Conservation (phyloP, 805 yeast genomes). For the Danielozyma ontarioensis region DNA sequence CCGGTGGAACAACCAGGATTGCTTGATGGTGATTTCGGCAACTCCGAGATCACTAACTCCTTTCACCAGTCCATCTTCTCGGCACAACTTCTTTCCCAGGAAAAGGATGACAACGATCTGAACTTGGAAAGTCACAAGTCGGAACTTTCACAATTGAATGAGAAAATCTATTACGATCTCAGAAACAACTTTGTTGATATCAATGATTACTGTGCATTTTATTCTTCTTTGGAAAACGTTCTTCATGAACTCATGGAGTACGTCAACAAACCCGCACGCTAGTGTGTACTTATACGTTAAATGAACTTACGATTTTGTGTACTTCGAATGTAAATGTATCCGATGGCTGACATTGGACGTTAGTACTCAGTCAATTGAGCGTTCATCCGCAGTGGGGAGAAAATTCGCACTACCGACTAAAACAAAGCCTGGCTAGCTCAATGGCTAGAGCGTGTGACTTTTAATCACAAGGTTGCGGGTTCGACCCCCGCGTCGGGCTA, state of each 20-base stretch:
- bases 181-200: conserved; percentile 39
- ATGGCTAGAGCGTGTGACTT: conserved; percentile 21
- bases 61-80: neutral
- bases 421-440: conserved; percentile 18
- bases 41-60: neutral
- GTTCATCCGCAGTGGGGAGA: no score
- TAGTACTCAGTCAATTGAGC: no score
- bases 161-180: conserved; percentile 36
- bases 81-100: neutral
- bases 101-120: neutral
- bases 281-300: no score
- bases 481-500: conserved; percentile 23
- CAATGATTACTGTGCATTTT: conserved; percentile 41
- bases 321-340: no score
- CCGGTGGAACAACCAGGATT: neutral
- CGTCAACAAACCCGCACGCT: conserved; percentile 11
- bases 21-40: neutral
- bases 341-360: no score
- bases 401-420: neutral
- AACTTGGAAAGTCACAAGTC: conserved; percentile 11
- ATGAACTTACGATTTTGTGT: no score
- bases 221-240: conserved; percentile 35
- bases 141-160: conserved; percentile 30
- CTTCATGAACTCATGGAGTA: conserved; percentile 36
- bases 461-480: conserved; percentile 21